Base-by-base conservation (phyloP, 2,329 filamentous ascomycete species). In the Xylariomycetidae sp. region DNA sequence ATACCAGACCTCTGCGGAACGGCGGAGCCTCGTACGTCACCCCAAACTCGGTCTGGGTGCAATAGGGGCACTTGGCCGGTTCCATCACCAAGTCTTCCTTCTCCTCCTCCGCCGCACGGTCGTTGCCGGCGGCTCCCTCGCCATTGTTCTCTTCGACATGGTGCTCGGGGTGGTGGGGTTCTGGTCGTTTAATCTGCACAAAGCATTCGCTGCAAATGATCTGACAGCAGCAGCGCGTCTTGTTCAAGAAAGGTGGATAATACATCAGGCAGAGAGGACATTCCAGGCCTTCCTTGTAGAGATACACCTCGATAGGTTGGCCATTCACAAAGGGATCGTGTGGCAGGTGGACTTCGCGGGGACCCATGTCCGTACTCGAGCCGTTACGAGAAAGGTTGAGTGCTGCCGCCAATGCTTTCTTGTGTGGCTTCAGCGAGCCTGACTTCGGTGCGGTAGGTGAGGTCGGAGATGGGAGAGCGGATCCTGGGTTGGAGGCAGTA, bases 151-250 rank as follows among this genome's bases (percentile, higher is more conserved):
- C 68, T 32, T 46, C 43, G 20, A 23, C 72, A 38, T 73, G 58
- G 52, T 84, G 80, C 60, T 88, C 84, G 4, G 83, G 83, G 25
- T 79, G 74, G 56, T 89, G 84, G 8, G 84, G 84, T 51, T 88
- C 83, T 2, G 82, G 81, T 33, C 84, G 71, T 57, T 87, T 89
- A 52, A 98, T 98, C 59, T 98, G 92, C 4, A 98, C 92, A 52
- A 98, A 98, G 59, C 92, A 98, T 63, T 98, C 92, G 25, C 89
- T 96, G 63, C 92, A 98, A 42, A 98, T 96, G 5, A 85, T 73
- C 57, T 98, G 92, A 50, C 95, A 88, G 59, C 92, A 98, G 57
- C 92, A 98, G 46, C 92, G 74, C 1, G 92, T 98, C 45, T 81
- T 83, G 62, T 98, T 98, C 19, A 98, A 71, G 54, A 93, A 93